Evolutionary conservation across 2,329 filamentous ascomycete genomes (phyloP).

Genomic region (Calycina herbarum): DNA sequence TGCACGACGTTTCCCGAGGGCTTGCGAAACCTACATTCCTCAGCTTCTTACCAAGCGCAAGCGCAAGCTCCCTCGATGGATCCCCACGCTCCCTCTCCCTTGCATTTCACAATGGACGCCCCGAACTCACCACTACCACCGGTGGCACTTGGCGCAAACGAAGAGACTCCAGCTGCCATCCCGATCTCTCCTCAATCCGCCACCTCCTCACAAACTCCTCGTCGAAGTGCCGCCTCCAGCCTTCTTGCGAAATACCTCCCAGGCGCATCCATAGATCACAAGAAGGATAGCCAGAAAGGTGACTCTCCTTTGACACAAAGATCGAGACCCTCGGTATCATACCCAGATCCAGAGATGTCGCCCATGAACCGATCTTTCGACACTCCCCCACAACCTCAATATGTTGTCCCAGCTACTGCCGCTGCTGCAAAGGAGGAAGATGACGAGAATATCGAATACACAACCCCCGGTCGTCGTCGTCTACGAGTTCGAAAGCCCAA

Average conservation of each 20-base stretch:
- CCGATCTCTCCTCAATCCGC: constrained; percentile 3
- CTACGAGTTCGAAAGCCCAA: constrained; percentile 28
- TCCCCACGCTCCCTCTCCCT: background rate
- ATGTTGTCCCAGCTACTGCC: background rate
- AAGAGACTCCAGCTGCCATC: background rate
- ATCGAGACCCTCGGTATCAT: constrained; percentile 12
- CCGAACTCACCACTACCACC: background rate
- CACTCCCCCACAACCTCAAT: background rate
- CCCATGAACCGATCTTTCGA: constrained; percentile 15
- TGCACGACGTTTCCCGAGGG: background rate
- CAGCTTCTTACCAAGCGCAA: background rate
- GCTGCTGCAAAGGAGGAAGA: constrained; percentile 18
- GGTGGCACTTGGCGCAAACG: background rate
- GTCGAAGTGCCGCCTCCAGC: constrained; percentile 26
- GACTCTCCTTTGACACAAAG: background rate
- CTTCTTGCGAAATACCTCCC: constrained; percentile 34
- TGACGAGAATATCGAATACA: constrained; percentile 24
- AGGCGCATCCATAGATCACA: constrained; percentile 30
- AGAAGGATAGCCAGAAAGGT: constrained; percentile 28
- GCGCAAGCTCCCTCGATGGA: background rate
- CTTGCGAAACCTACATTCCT: constrained; percentile 1
- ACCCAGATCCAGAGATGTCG: constrained; percentile 19
- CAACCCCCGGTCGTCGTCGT: constrained; percentile 13
- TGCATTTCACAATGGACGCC: constrained; percentile 14
- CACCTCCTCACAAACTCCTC: constrained; percentile 1